Base-by-base conservation (phyloP, 2,329 filamentous ascomycete genomes). In the Hansfordia pulvinata region DNA sequence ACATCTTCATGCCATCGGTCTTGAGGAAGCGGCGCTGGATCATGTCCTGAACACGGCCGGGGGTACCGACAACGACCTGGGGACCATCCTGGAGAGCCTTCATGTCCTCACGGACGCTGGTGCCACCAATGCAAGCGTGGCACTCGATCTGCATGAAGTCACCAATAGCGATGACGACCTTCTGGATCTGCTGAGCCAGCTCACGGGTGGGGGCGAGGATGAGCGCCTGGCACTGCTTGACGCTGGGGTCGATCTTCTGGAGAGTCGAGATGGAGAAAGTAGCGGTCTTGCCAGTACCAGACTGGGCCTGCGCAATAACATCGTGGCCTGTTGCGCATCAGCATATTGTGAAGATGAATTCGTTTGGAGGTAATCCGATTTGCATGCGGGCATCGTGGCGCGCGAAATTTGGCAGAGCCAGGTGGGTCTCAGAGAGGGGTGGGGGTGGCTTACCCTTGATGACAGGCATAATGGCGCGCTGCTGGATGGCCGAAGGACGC, bases 81-180 rank as follows among this genome's bases (percentile, higher is more conserved):
- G 85, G 88, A 38, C 90, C 92, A 35, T 94, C 85, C 58, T 86
- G 75, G 38, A 98, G 83, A 46, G 85, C 83, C 71, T 90, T 92
- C 78, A 96, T 96, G 65, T 96, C 90, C 39, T 98, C 92, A 56
- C 90, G 82, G 43, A 98, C 85, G 57, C 81, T 90, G 59, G 90
- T 98, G 50, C 92, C 90, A 60, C 90, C 90, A 62, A 98, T 96
- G 65, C 90, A 98, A 54, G 90, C 90, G 58, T 98, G 90, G 75
- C 88, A 94, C 64, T 94, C 82, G 45, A 98, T 74, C 63, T 83
- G 90, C 90, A 98, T 96, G 73, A 94, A 98, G 64, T 98, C 90
- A 56, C 90, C 90, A 39, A 98, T 92, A 53, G 90, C 90, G 51
- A 96, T 77, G 40, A 98, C 85, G 50, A 98, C 90, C 71, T 94